Conservation (phyloP, 768 basidiomycete genomes). For the Rhizopogon vesiculosus region DNA sequence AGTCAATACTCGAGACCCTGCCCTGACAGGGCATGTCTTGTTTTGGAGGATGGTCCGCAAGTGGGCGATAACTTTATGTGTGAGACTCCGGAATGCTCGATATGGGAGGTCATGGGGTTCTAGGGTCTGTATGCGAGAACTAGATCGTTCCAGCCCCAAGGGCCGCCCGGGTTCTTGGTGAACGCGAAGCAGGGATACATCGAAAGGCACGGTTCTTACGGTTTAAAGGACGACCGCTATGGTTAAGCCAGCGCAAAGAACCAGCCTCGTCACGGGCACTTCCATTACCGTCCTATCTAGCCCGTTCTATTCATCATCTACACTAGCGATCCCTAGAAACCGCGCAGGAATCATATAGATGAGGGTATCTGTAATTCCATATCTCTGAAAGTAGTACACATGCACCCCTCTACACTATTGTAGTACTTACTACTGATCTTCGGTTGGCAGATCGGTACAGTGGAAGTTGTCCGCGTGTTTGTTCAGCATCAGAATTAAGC, state of each 20-base stretch:
- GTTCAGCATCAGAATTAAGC: too few relatives aligned
- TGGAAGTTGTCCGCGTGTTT: too few relatives aligned
- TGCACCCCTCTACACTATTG: too few relatives aligned
- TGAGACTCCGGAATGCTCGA: background rate
- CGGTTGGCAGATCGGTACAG: too few relatives aligned
- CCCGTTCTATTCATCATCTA: background rate
- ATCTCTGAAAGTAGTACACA: background rate
- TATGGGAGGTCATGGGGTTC: background rate
- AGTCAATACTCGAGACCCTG: background rate
- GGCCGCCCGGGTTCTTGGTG: background rate
- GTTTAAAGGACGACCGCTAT: background rate
- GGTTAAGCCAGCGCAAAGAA: background rate
- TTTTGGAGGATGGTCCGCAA: constrained; percentile 1
- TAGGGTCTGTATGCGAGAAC: background rate
- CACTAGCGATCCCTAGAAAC: background rate
- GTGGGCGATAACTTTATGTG: constrained; percentile 1
- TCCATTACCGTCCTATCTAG: background rate
- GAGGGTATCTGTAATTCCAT: background rate
- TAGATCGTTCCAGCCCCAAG: background rate
- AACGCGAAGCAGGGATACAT: background rate
- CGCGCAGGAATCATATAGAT: background rate
- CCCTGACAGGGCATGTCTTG: background rate
- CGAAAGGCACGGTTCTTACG: too few relatives aligned
- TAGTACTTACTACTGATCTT: too few relatives aligned
- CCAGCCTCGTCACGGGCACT: background rate